Percentiles rank a stretch among this genome's conserved stretches.
phyloP scores from a whole-genome alignment of 148 eudicot genomes.

The Euryodendron excelsum region DNA sequence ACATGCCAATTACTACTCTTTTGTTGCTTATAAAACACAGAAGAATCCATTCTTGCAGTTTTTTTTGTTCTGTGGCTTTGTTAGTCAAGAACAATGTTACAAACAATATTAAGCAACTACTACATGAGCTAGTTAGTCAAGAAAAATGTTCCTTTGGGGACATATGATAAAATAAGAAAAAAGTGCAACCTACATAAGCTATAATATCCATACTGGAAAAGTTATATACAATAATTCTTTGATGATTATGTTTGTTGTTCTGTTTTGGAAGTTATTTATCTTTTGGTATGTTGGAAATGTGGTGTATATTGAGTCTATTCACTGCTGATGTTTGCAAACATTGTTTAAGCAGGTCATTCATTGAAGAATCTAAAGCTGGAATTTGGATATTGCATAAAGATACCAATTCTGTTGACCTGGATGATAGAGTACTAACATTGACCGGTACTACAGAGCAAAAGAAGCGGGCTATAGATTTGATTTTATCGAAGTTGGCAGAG shows the following conservation, averaged over 20 bases:
- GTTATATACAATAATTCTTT: not conserved
- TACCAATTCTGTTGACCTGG: slow-evolving; percentile 59
- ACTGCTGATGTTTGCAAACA: not conserved
- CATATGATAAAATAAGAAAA: not conserved
- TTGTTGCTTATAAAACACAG: no score
- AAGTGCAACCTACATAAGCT: no score
- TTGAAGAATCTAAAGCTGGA: slow-evolving; percentile 77
- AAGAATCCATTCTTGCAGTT: no score
- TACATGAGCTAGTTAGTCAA: not conserved
- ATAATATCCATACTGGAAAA: no score
- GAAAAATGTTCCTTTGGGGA: not conserved
- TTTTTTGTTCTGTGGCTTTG: not conserved
- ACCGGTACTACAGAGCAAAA: slow-evolving; percentile 69
- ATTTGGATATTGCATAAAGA: slow-evolving; percentile 87
- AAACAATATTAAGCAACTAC: not conserved
- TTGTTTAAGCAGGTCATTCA: slow-evolving; percentile 59
- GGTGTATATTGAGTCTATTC: not conserved
- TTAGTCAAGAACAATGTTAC: not conserved
- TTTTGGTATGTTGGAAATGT: not conserved
- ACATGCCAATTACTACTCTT: no score
- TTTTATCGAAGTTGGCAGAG: slow-evolving; percentile 64
- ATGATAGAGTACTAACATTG: slow-evolving; percentile 75
- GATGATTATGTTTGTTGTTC: not conserved
- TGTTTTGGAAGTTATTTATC: not conserved
- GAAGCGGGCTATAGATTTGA: slow-evolving; percentile 74